These are phyloP conservation scores for Corynespora cassiicola DNA, from an alignment of 2,329 filamentous ascomycete species.

Conservation along the genomic window DNA sequence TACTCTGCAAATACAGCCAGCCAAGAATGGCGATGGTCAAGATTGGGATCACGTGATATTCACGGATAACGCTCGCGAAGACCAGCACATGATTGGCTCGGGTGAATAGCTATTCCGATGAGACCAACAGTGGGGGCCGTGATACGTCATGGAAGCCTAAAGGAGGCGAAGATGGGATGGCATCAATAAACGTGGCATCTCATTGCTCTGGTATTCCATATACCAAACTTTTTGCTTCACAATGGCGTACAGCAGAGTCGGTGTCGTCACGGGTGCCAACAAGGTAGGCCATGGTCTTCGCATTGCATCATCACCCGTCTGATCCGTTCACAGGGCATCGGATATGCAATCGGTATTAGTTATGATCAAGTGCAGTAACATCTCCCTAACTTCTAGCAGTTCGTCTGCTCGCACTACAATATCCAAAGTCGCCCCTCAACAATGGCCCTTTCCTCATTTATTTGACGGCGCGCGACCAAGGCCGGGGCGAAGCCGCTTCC, in stretches of 20 bases:
- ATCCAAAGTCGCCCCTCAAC: constrained; percentile 56
- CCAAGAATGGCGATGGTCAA: too few relatives aligned
- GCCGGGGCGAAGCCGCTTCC: constrained; percentile 56
- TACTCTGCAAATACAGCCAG: too few relatives aligned
- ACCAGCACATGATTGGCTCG: too few relatives aligned
- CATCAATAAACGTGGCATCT: too few relatives aligned
- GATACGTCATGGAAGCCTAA: too few relatives aligned
- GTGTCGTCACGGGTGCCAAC: constrained; percentile 62
- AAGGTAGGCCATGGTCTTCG: constrained; percentile 45
- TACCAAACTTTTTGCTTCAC: too few relatives aligned
- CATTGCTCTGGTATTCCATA: too few relatives aligned
- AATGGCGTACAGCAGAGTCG: constrained; percentile 49
- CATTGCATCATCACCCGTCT: background rate
- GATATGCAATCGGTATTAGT: constrained; percentile 53
- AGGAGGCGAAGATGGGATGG: too few relatives aligned
- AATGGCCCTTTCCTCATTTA: constrained; percentile 59
- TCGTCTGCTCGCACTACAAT: constrained; percentile 61
- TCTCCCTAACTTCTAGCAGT: constrained; percentile 38
- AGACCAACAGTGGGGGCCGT: too few relatives aligned
- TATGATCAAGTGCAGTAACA: background rate
- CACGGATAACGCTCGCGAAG: too few relatives aligned
- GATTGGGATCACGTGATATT: too few relatives aligned
- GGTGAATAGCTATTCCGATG: too few relatives aligned
- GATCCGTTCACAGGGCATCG: constrained; percentile 45
- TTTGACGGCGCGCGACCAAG: constrained; percentile 58